These are phyloP conservation scores for Paracoccidioides brasiliensis DNA, from an alignment of 2,329 filamentous ascomycete genomes.

Conservation along the genomic window DNA sequence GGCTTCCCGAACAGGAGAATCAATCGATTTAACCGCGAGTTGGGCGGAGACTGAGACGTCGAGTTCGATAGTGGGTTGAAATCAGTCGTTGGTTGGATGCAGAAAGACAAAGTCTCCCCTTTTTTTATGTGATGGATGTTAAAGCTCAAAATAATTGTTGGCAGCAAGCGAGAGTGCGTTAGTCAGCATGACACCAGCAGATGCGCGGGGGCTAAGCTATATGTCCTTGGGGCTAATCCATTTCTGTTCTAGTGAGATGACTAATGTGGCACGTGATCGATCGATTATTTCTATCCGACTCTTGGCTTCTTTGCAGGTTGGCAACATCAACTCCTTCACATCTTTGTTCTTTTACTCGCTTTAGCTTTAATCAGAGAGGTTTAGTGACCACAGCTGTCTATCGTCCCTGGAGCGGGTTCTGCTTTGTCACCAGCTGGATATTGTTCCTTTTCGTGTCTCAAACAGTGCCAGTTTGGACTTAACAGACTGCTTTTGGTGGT, in stretches of 20 bases:
- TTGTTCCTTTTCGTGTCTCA: not conserved
- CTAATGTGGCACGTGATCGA: not conserved
- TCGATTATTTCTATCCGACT: not conserved
- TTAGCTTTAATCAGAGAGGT: not conserved
- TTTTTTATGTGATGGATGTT: slow-evolving; percentile 1
- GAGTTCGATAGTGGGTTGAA: slow-evolving; percentile 48
- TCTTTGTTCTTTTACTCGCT: not conserved
- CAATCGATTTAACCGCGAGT: slow-evolving; percentile 99
- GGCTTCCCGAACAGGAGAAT: slow-evolving; percentile 42
- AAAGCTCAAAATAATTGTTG: not conserved
- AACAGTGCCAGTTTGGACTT: not conserved
- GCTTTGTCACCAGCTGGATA: not conserved
- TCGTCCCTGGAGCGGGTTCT: not conserved
- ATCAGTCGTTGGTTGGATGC: not conserved
- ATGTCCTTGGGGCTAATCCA: not conserved
- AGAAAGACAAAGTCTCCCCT: not conserved
- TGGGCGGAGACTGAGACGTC: slow-evolving; percentile 99
- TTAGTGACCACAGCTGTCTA: not conserved
- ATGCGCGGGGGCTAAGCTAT: not conserved
- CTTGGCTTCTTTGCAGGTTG: not conserved
- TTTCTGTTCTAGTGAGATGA: not conserved
- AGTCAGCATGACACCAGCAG: not conserved
- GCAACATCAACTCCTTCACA: not conserved
- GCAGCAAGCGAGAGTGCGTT: slow-evolving; percentile 3
- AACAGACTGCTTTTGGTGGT: not conserved